These are phyloP conservation scores for Vitis rupestris DNA, from an alignment of 164 flowering plant species.

Conservation along the genomic window DNA sequence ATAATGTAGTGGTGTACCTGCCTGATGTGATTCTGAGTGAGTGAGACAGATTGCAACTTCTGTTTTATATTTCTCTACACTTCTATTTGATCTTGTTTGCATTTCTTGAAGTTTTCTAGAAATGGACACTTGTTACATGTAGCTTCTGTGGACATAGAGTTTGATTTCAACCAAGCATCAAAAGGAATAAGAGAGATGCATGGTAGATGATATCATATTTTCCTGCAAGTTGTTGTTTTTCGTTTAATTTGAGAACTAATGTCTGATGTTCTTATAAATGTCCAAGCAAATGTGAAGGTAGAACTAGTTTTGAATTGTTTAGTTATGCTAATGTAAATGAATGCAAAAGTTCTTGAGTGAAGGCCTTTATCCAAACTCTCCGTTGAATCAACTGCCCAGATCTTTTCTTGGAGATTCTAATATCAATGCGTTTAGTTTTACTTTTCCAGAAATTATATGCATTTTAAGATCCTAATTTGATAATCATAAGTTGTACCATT, in stretches of 20 bases:
- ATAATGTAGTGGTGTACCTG: not conserved
- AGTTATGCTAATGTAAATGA: not conserved
- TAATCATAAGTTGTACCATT: not conserved
- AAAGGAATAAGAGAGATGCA: not conserved
- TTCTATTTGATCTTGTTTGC: too few species aligned
- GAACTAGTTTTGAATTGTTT: too few species aligned
- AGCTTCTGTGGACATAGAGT: not conserved
- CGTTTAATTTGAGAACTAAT: not conserved
- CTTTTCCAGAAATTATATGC: not conserved
- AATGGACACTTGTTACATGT: too few species aligned
- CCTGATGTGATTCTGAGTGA: not conserved
- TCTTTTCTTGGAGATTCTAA: not conserved
- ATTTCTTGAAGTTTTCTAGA: too few species aligned
- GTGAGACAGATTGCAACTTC: too few species aligned
- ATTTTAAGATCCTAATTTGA: not conserved
- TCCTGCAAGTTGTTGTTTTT: not conserved
- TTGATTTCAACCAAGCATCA: not conserved
- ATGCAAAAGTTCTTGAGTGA: not conserved
- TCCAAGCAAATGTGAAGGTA: not conserved
- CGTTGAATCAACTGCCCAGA: not conserved
- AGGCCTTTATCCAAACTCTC: not conserved
- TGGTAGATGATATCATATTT: not conserved
- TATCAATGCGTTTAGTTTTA: too few species aligned
- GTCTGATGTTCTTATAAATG: not conserved
- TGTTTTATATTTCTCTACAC: too few species aligned